phyloP scores from a whole-genome alignment of 2,329 filamentous ascomycete species.

The Westerdykella sp. region DNA sequence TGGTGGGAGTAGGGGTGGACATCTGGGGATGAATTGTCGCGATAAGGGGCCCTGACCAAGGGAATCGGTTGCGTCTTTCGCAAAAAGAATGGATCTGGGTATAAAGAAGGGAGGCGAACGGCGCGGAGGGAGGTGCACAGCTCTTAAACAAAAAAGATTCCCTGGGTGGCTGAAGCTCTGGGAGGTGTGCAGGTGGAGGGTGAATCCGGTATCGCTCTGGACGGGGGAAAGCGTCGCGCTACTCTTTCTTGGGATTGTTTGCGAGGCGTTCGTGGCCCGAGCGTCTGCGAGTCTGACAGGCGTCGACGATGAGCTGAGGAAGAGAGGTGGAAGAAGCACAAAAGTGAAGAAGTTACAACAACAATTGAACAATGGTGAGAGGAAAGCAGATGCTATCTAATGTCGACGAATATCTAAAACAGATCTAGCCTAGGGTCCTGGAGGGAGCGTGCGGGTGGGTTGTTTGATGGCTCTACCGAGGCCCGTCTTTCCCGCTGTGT shows the following conservation, averaged over 20 bases:
- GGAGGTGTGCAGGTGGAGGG: no score
- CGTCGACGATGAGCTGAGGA: background rate
- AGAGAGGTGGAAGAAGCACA: background rate
- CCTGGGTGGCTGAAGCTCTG: background rate
- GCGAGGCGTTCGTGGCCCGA: background rate
- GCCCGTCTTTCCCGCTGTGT: background rate
- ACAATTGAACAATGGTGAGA: background rate
- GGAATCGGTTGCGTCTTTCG: slow-evolving; percentile 82
- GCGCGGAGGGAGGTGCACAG: background rate
- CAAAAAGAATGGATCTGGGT: slow-evolving; percentile 29
- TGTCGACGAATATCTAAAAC: no score
- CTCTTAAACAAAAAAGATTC: background rate
- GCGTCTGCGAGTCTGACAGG: background rate
- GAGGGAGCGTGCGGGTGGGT: no score
- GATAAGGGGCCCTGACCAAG: slow-evolving; percentile 92
- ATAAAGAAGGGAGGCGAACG: slow-evolving; percentile 5
- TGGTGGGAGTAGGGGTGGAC: slow-evolving; percentile 41
- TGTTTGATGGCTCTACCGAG: no score
- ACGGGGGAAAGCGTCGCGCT: background rate
- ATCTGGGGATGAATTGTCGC: slow-evolving; percentile 46
- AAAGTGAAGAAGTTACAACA: background rate
- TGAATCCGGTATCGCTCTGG: background rate
- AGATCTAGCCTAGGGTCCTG: no score
- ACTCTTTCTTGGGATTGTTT: background rate
- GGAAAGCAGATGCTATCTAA: no score